Conservation (phyloP, 768 basidiomycete genomes). For the Amanita thiersii region DNA sequence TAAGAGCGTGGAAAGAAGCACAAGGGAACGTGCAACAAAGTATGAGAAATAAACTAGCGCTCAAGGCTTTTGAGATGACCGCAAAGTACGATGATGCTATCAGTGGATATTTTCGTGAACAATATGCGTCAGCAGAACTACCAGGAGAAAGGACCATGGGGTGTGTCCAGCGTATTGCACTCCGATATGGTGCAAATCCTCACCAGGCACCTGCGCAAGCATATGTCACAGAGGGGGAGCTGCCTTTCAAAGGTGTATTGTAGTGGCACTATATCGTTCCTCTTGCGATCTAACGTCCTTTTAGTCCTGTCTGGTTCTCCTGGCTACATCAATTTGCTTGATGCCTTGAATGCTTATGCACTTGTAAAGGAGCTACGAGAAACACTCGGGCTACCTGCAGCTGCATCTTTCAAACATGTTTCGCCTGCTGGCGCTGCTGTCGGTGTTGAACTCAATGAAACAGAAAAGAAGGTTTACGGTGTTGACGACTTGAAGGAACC, state of each 20-base stretch:
- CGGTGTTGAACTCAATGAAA: conserved; percentile 72
- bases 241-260: conserved; percentile 84
- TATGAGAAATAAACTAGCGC: conserved; percentile 71
- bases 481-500: conserved; percentile 92
- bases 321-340: conserved; percentile 97
- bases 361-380: conserved; percentile 91
- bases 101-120: conserved; percentile 91
- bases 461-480: conserved; percentile 91
- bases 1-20: conserved; percentile 67
- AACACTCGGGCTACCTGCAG: conserved; percentile 83
- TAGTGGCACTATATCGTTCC: neutral
- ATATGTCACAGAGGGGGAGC: conserved; percentile 77
- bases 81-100: conserved; percentile 94
- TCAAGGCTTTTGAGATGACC: conserved; percentile 98
- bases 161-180: conserved; percentile 72
- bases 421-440: conserved; percentile 97
- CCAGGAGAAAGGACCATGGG: conserved; percentile 52
- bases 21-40: conserved; percentile 68
- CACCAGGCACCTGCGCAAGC: conserved; percentile 99
- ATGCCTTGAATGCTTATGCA: conserved; percentile 95
- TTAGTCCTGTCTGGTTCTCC: conserved; percentile 88
- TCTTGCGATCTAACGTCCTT: conserved; percentile 4
- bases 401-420: conserved; percentile 99
- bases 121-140: conserved; percentile 83
- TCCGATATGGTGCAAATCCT: conserved; percentile 96